These are phyloP conservation scores for Pulveroboletus sp. DNA, from an alignment of 768 basidiomycete genomes.

Conservation along the genomic window DNA sequence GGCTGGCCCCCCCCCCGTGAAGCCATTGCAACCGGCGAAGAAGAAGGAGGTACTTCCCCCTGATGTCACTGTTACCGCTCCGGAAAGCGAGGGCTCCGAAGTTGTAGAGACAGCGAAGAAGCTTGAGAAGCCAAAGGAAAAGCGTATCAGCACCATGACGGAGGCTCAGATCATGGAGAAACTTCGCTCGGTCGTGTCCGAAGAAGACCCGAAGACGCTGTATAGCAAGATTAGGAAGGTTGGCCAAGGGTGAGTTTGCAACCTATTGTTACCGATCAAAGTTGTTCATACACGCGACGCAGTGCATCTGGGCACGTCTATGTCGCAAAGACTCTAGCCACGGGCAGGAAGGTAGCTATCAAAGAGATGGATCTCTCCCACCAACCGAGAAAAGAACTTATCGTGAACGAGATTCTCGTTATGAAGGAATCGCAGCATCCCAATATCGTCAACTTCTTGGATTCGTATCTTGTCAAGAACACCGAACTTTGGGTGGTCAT, in stretches of 20 bases:
- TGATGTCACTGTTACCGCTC: conserved; percentile 48
- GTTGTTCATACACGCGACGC: conserved; percentile 11
- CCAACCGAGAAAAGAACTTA: conserved; percentile 94
- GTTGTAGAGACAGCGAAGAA: conserved; percentile 70
- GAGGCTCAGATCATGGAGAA: conserved; percentile 99
- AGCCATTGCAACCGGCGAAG: conserved; percentile 72
- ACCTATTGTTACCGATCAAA: not conserved
- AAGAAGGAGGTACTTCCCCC: conserved; percentile 41
- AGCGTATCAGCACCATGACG: conserved; percentile 93
- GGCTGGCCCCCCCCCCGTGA: conserved; percentile 56
- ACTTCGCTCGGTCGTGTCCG: conserved; percentile 79
- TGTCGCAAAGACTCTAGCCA: conserved; percentile 85
- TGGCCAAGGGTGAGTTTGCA: conserved; percentile 81
- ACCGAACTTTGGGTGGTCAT: conserved; percentile 96
- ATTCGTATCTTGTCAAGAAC: conserved; percentile 83
- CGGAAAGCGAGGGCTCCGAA: conserved; percentile 39
- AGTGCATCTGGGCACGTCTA: conserved; percentile 98
- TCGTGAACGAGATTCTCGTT: conserved; percentile 96
- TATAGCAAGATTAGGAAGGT: conserved; percentile 99
- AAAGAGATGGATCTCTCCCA: conserved; percentile 97
- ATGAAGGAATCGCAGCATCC: conserved; percentile 99
- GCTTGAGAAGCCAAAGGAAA: conserved; percentile 55
- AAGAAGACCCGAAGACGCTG: conserved; percentile 80
- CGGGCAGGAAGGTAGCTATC: conserved; percentile 88
- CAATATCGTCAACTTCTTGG: conserved; percentile 94